phyloP scores from a whole-genome alignment of 2,329 filamentous ascomycete species.

The Cryphonectria naterciae region DNA sequence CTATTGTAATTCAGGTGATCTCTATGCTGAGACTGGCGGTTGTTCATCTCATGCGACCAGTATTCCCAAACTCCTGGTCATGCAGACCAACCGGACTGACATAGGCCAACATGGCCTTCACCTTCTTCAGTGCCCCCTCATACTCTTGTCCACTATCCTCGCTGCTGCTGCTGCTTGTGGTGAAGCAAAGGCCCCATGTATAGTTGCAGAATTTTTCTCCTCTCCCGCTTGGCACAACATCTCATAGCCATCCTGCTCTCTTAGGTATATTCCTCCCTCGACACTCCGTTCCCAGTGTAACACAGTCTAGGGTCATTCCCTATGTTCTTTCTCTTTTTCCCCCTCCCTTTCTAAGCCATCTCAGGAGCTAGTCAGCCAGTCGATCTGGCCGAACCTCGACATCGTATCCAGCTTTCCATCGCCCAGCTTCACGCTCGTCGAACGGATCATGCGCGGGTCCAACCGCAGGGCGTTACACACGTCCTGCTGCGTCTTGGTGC shows the following conservation, averaged over 20 bases:
- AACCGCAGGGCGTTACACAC: constrained; percentile 77
- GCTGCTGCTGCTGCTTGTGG: neutral
- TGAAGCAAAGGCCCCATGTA: neutral
- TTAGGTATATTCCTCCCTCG: neutral
- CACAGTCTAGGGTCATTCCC: neutral
- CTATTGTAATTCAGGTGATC: neutral
- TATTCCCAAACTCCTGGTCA: neutral
- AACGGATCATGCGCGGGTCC: constrained; percentile 89
- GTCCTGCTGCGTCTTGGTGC: constrained; percentile 71
- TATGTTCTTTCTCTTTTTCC: neutral
- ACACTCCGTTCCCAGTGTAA: neutral
- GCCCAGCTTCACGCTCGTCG: constrained; percentile 85
- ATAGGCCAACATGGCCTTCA: neutral
- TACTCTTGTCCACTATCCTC: neutral
- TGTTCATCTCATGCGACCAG: neutral
- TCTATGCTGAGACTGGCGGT: neutral
- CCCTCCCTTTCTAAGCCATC: neutral
- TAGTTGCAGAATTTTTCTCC: neutral
- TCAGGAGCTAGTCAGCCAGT: constrained; percentile 47
- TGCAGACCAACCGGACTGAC: neutral
- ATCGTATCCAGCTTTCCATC: constrained; percentile 78
- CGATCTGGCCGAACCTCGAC: constrained; percentile 52
- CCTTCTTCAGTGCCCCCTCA: neutral
- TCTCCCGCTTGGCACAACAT: neutral
- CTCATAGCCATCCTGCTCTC: neutral